Base-by-base conservation (phyloP, 2,329 filamentous ascomycete genomes). In the Penicillium sp. region DNA sequence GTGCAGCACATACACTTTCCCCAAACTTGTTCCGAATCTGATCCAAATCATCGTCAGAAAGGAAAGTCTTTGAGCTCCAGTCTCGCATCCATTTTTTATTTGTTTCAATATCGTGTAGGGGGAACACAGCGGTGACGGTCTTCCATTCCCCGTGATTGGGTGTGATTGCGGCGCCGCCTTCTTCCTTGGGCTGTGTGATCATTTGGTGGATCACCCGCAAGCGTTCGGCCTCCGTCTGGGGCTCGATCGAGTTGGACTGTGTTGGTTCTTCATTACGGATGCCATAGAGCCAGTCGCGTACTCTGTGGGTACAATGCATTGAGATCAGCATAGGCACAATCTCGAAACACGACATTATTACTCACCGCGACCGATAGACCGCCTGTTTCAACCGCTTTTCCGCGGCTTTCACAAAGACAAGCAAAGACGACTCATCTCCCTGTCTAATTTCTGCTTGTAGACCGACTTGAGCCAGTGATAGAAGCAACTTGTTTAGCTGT, bases 201-300 rank as follows among this genome's bases (percentile, higher is more conserved):
- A 97, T 84, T 49, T 93, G 84, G 71, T 96, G 90, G 59, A 96
- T 89, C 48, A 95, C 84, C 32, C 94, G 86, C 41, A 97, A 82
- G 32, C 92, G 84, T 77, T 99, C 94, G 13, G 92, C 91, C 71
- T 96, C 91, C 36, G 88, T 91, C 55, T 97, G 81, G 0, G 91
- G 90, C 65, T 96, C 89, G 51, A 95, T 83, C 10, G 87, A 84
- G 61, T 84, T 79, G 50, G 82, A 78, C 10, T 90, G 84, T 61
- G 96, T 86, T 68, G 86, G 87, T 60, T 88, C 84, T 0, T 91
- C 82, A 52, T 88, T 82, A 57, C 92, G 88, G 51, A 97, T 88
- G 51, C 93, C 92, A 72, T 96, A 89, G 34, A 99, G 86, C 91
- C 93, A 99, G 74, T 99, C 94, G 68, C 91, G 89, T 29, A 97